A percentile compares a stretch with the other conserved stretches of the same genome.
Conservation (phyloP, 2,329 filamentous ascomycete genomes). For the Ceratocystis huliohia region DNA sequence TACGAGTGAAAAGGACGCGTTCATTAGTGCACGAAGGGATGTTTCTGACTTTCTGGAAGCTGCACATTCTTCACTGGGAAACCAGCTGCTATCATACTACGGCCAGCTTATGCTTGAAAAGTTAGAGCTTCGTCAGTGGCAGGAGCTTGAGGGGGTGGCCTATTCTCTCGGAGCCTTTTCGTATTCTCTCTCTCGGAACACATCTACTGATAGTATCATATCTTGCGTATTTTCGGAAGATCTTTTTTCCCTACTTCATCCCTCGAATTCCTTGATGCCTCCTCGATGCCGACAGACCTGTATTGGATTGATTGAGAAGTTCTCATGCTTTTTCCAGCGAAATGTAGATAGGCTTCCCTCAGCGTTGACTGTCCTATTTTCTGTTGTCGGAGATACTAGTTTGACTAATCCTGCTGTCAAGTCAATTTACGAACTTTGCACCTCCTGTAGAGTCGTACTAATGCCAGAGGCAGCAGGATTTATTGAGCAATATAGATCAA, state of each 20-base stretch:
- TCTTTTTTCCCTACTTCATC: conserved; percentile 19
- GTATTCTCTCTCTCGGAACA: conserved; percentile 49
- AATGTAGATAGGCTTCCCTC: conserved; percentile 54
- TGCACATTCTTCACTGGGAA: conserved; percentile 50
- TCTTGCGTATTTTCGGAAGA: conserved; percentile 48
- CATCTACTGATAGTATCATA: conserved; percentile 46
- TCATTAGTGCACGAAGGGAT: conserved; percentile 62
- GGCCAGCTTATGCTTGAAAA: conserved; percentile 39
- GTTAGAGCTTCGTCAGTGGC: conserved; percentile 33
- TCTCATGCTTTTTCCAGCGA: conserved; percentile 63
- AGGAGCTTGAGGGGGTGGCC: conserved; percentile 46
- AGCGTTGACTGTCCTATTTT: conserved; percentile 63
- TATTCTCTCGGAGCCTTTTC: conserved; percentile 55
- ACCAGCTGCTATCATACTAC: conserved; percentile 44
- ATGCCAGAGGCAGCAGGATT: conserved; percentile 55
- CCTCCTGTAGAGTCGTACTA: conserved; percentile 58
- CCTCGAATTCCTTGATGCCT: conserved; percentile 39
- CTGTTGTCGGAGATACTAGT: conserved; percentile 47
- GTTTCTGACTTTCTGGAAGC: conserved; percentile 66
- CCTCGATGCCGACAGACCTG: conserved; percentile 54
- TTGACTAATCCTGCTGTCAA: conserved; percentile 58
- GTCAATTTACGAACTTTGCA: conserved; percentile 62
- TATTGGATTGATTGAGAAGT: conserved; percentile 57
- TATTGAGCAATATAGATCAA: conserved; percentile 55
- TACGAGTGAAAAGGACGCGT: conserved; percentile 52